phyloP scores from a whole-genome alignment of 108 stramenopile species.

The Fragilariopsis cylindrus region DNA sequence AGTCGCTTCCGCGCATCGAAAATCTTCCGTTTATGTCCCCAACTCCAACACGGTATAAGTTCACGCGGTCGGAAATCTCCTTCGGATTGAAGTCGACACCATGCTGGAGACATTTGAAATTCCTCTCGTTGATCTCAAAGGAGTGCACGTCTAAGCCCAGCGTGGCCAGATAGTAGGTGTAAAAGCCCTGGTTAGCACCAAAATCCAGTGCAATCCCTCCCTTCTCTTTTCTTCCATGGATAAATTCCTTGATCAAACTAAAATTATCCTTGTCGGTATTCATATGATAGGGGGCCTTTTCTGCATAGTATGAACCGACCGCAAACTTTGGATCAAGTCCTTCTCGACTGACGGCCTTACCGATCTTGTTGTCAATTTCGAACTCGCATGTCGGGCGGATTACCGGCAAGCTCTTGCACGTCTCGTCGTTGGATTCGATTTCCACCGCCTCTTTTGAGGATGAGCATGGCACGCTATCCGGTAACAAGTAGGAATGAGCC shows the following conservation, averaged over 20 bases:
- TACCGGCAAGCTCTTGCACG: neutral
- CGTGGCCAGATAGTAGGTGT: slow-evolving; percentile 33
- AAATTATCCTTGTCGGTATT: neutral
- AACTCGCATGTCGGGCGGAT: slow-evolving; percentile 11
- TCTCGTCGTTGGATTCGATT: neutral
- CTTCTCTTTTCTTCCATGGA: neutral
- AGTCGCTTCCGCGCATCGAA: slow-evolving; percentile 1
- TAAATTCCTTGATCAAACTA: slow-evolving; percentile 16
- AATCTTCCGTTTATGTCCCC: slow-evolving; percentile 7
- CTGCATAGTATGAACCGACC: slow-evolving; percentile 22
- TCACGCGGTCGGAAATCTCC: slow-evolving; percentile 27
- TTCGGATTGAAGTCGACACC: slow-evolving; percentile 31
- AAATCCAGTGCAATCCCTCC: slow-evolving; percentile 26
- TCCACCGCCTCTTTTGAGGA: no score
- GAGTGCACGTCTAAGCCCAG: slow-evolving; percentile 31
- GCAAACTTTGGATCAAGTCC: slow-evolving; percentile 3
- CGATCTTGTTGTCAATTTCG: slow-evolving; percentile 6
- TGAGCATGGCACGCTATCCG: no score
- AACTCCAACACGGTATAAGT: slow-evolving; percentile 29
- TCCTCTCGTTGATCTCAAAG: slow-evolving; percentile 27
- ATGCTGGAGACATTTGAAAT: slow-evolving; percentile 31
- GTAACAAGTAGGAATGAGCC: no score
- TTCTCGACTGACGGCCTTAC: neutral
- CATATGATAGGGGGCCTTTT: slow-evolving; percentile 29
- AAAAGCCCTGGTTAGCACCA: slow-evolving; percentile 43